These are phyloP conservation scores for Astrothelium macrocarpum DNA, from an alignment of 495 filamentous ascomycete species.

Conservation along the genomic window DNA sequence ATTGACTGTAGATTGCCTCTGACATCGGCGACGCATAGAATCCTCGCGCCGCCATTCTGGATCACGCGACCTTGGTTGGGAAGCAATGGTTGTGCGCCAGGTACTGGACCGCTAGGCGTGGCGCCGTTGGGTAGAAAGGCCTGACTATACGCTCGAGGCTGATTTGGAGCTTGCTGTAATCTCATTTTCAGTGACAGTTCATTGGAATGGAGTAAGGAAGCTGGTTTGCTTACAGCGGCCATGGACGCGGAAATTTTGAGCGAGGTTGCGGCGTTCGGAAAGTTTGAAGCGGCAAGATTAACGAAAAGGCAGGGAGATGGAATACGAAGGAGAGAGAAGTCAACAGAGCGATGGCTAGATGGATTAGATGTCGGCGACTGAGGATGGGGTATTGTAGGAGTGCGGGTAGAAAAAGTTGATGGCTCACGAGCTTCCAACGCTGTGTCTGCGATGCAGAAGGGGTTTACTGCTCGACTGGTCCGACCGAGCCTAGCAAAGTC, in stretches of 20 bases:
- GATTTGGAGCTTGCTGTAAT: constrained; percentile 32
- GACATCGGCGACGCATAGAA: constrained; percentile 95
- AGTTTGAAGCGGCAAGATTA: background rate
- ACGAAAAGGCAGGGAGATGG: background rate
- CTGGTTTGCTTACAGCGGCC: background rate
- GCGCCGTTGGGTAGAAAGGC: constrained; percentile 34
- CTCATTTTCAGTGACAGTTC: background rate
- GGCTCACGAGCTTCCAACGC: background rate
- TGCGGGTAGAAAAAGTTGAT: background rate
- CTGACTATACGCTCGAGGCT: constrained; percentile 31
- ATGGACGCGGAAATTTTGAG: constrained; percentile 5
- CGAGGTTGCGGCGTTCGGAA: background rate
- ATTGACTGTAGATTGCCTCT: constrained; percentile 92
- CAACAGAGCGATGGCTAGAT: background rate
- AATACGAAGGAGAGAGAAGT: background rate
- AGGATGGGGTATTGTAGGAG: background rate
- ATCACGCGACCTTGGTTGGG: constrained; percentile 66
- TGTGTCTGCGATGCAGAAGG: background rate
- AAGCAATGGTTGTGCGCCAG: constrained; percentile 39
- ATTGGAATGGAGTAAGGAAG: background rate
- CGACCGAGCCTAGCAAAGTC: background rate
- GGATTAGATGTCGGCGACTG: background rate
- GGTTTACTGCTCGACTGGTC: background rate
- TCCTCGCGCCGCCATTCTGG: constrained; percentile 71
- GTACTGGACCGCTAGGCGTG: constrained; percentile 31